These are phyloP conservation scores for Lycium ferocissimum DNA, from an alignment of 257 asterid species.

Conservation along the genomic window DNA sequence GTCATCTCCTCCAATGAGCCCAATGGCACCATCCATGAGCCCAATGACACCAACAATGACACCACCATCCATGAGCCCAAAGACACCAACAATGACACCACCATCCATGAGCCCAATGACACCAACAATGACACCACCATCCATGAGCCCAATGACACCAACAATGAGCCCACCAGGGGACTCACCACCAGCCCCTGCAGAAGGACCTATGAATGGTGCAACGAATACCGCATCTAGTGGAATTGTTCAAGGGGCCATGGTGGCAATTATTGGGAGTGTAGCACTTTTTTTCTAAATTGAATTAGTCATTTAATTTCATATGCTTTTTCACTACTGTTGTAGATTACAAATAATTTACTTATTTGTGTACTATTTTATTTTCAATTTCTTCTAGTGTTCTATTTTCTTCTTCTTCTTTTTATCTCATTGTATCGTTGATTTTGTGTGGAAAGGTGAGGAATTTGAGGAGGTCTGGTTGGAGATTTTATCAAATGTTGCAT, in stretches of 20 bases:
- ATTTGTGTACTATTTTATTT: slow-evolving; percentile 39
- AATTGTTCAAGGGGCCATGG: slow-evolving; percentile 42
- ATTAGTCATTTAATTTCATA: background rate
- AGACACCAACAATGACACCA: slow-evolving; percentile 17
- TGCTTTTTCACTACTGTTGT: slow-evolving; percentile 34
- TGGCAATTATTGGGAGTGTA: slow-evolving; percentile 61
- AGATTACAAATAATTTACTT: slow-evolving; percentile 34
- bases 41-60: background rate
- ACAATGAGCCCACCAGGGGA: slow-evolving; percentile 22
- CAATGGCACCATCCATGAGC: slow-evolving; percentile 26
- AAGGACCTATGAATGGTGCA: slow-evolving; percentile 11
- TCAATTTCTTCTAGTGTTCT: background rate
- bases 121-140: slow-evolving; percentile 17
- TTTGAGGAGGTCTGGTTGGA: slow-evolving; percentile 19
- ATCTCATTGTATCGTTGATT: slow-evolving; percentile 24
- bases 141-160: slow-evolving; percentile 28
- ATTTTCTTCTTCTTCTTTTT: background rate
- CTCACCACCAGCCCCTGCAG: slow-evolving; percentile 34
- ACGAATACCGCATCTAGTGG: slow-evolving; percentile 41
- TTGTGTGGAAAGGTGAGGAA: slow-evolving; percentile 31
- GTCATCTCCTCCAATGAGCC: slow-evolving; percentile 33
- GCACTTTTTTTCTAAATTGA: slow-evolving; percentile 48
- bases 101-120: background rate
- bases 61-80: slow-evolving; percentile 30
- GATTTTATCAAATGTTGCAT: slow-evolving; percentile 20